phyloP scores from a whole-genome alignment of 2,329 filamentous ascomycete genomes.

The Dactylonectria estremocensis region DNA sequence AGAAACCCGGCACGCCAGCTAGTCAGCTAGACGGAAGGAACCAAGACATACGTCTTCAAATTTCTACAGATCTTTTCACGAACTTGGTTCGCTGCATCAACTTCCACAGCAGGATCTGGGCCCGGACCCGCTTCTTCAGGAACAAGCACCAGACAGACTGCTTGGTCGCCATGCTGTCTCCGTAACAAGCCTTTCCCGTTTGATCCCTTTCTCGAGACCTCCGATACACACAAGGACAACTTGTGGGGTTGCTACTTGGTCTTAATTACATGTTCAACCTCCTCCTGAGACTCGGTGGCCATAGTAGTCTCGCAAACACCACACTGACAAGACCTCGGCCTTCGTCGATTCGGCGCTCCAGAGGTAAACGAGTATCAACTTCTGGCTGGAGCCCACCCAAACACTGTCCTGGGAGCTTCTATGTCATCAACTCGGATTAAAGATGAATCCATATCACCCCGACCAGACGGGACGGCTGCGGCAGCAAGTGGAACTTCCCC shows the following conservation, averaged over 20 bases:
- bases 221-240: not conserved
- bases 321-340: not conserved
- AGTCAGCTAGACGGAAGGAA: not conserved
- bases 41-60: not conserved
- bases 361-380: not conserved
- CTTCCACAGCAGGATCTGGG: not conserved
- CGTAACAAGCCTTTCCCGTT: not conserved
- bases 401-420: constrained; percentile 3
- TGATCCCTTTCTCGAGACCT: too few relatives aligned
- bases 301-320: not conserved
- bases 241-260: not conserved
- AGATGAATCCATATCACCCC: constrained; percentile 42
- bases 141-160: not conserved
- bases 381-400: not conserved
- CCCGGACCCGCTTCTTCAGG: not conserved
- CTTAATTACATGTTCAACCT: not conserved
- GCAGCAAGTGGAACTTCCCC: constrained; percentile 19
- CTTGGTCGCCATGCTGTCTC: not conserved
- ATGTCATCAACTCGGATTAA: constrained; percentile 43
- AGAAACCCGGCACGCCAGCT: not conserved
- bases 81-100: not conserved
- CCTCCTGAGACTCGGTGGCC: not conserved
- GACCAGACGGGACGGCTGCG: constrained; percentile 32
- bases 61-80: not conserved
- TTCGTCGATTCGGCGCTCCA: not conserved